Evolutionary conservation across 2,329 filamentous ascomycete species (phyloP), one percentile per base, ranked within the genome.

Genomic region (Trichophyton mentagrophytes): DNA sequence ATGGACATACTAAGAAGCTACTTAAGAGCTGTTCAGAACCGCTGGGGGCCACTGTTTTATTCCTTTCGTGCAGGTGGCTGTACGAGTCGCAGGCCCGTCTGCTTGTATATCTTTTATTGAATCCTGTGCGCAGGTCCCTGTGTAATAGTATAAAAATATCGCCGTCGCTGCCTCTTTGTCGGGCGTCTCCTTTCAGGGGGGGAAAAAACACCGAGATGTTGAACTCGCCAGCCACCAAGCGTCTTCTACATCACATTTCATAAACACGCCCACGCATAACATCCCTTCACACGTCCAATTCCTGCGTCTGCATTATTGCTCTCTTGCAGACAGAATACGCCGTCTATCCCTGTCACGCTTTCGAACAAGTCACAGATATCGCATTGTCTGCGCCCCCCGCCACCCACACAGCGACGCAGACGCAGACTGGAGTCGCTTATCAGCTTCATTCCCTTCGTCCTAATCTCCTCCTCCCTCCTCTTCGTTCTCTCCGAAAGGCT

Each of bases 361-460:
- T 57, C 30, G 15, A 40, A 57, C 38, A 17, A 57, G 55, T 57
- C 55, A 57, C 55, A 53, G 49, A 30, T 22, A 51, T 51, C 46
- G 15, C 17, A 51, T 22, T 13, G 22, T 25, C 22, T 30, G 49
- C 49, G 46, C 46, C 46, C 46, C 49, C 20, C 49, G 46, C 22
- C 46, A 51, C 46, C n/a, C 15, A 30, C 27, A 30, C 27, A 30
- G 27, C 6, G 27, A 30, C 27, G 15, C 15, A n/a, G 40, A 44
- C 40, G 15, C 40, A 38, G 27, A 7, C 27, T 7, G 6, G 27
- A 30, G 27, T 30, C 27, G 27, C 27, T 38, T 38, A 38, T 38
- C 33, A 38, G 33, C 40, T 44, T 44, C 40, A 44, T n/a, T 17
- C n/a, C 40, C 40, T 44, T 44, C 40, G n/a, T n/a, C 40, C 44